Evolutionary conservation across 2,329 filamentous ascomycete species (phyloP), one percentile per base, ranked within the genome.

Genomic region (Phaeomoniella chlamydospora): DNA sequence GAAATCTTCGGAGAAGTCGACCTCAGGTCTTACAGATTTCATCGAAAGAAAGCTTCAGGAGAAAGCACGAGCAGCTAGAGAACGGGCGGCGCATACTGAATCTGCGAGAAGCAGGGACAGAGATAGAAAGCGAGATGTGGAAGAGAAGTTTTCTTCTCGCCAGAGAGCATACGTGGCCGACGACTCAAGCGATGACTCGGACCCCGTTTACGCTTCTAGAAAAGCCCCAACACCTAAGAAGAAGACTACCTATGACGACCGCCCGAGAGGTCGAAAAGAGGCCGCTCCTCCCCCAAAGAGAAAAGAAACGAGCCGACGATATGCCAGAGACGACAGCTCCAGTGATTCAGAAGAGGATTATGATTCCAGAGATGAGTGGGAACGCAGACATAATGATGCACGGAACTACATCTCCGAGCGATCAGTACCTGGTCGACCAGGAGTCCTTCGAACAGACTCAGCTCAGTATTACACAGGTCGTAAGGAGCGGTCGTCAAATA

Each of bases 51-150:
- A 34, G 17, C 32, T 34, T 10, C 16, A 17, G 6, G 32, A 34
- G 16, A 34, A 16, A 18, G 32, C 32, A 12, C 15, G 32, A n/a
- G 9, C 9, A 17, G 32, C 16, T 18, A 15, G 17, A 34, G 56
- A 61, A 29, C 41, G 38, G 11, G 45, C 51, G 5, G 46, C 45
- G 16, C 52, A 53, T 40, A 45, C 51, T 34, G 51, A 53, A 39
- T 53, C 51, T 19, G 55, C 50, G 36, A 64, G 59, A 47, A 46
- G 44, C 41, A 55, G 57, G 37, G 60, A 59, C 41, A 61, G 55
- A 43, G 61, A 64, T 44, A 56, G 59, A 35, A 55, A 49, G 37
- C 55, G 53, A 37, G 59, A 62, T 35, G 45, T 46, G 31, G 55
- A 50, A 22, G 57, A 58, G 18, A 65, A 64, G 42, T 51, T 54